Evolutionary conservation across 2,329 filamentous ascomycete genomes (phyloP).

Genomic region (Hysterium pulicare): DNA sequence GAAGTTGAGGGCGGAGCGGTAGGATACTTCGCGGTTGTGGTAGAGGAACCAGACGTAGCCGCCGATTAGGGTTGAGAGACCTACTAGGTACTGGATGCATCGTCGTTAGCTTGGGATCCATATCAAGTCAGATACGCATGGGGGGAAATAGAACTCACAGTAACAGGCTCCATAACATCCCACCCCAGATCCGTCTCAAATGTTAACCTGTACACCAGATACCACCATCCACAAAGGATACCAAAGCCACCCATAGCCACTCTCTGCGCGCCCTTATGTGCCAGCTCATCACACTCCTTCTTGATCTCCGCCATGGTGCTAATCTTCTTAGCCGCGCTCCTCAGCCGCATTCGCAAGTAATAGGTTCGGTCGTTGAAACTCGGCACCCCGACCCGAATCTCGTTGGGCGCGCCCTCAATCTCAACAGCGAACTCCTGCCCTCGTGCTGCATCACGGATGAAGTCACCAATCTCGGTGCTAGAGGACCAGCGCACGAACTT

Average conservation of each 20-base stretch:
- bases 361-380: constrained; percentile 89
- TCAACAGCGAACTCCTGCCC: constrained; percentile 81
- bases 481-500: constrained; percentile 85
- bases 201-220: constrained; percentile 66
- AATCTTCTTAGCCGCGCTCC: constrained; percentile 68
- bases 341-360: constrained; percentile 74
- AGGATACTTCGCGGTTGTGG: constrained; percentile 84
- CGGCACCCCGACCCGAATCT: constrained; percentile 77
- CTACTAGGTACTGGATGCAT: constrained; percentile 63
- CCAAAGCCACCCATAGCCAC: constrained; percentile 78
- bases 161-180: constrained; percentile 89
- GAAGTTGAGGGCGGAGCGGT: constrained; percentile 81
- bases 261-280: constrained; percentile 72
- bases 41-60: constrained; percentile 94
- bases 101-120: not conserved
- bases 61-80: constrained; percentile 80
- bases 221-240: constrained; percentile 75
- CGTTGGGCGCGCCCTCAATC: constrained; percentile 66
- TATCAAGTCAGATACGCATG: not conserved
- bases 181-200: constrained; percentile 75
- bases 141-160: constrained; percentile 38
- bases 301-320: constrained; percentile 70
- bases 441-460: constrained; percentile 83
- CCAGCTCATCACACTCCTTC: constrained; percentile 73
- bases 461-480: constrained; percentile 88